These are phyloP conservation scores for Phyllosticta citrichinensis DNA, from an alignment of 2,329 filamentous ascomycete species.

Conservation along the genomic window DNA sequence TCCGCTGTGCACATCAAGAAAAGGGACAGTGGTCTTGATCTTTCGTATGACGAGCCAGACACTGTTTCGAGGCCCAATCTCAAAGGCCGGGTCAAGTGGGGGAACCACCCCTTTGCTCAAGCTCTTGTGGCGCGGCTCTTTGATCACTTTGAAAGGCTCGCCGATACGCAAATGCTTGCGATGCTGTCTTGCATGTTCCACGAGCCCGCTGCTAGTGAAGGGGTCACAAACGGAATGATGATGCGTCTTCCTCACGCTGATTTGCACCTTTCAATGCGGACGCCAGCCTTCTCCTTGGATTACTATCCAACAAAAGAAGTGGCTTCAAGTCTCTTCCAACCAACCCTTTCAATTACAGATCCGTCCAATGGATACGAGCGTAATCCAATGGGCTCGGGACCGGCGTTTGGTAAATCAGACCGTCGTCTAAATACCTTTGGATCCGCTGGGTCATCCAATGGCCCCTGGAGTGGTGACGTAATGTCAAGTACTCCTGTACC, in stretches of 20 bases:
- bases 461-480: conserved; percentile 36
- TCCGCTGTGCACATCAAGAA: conserved; percentile 42
- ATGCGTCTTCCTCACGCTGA: conserved; percentile 17
- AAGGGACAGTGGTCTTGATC: conserved; percentile 39
- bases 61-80: conserved; percentile 28
- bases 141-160: conserved; percentile 48
- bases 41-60: conserved; percentile 36
- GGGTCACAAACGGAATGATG: conserved; percentile 28
- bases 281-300: conserved; percentile 37
- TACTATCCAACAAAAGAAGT: conserved; percentile 35
- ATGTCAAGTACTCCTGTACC: conserved; percentile 37
- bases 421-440: conserved; percentile 31
- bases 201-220: conserved; percentile 35
- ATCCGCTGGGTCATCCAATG: conserved; percentile 42
- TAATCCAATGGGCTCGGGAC: conserved; percentile 22
- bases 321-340: conserved; percentile 34
- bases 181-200: conserved; percentile 52
- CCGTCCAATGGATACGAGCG: conserved; percentile 10
- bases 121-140: conserved; percentile 51
- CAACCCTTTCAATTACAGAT: conserved; percentile 23
- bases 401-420: conserved; percentile 15
- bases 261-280: conserved; percentile 32
- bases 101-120: conserved; percentile 43
- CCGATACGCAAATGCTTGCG: conserved; percentile 57
- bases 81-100: conserved; percentile 44